These are phyloP conservation scores for Fusarium sp. DNA, from an alignment of 2,329 filamentous ascomycete species.

Conservation along the genomic window DNA sequence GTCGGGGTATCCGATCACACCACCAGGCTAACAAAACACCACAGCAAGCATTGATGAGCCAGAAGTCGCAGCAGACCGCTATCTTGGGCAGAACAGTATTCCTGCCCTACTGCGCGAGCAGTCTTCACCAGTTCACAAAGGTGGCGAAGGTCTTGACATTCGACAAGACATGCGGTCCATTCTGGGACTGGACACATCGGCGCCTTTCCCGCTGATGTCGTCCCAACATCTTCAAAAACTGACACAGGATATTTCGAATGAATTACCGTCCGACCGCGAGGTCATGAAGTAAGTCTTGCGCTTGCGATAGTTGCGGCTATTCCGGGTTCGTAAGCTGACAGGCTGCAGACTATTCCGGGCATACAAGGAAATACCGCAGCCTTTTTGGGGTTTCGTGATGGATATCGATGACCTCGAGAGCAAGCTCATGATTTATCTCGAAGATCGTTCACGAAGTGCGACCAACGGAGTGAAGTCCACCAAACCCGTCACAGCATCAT, in stretches of 20 bases:
- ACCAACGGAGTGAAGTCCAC: slow-evolving; percentile 60
- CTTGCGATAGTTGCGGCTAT: neutral
- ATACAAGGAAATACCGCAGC: slow-evolving; percentile 75
- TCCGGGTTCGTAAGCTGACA: slow-evolving; percentile 13
- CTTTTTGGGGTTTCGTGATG: slow-evolving; percentile 76
- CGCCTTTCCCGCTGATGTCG: slow-evolving; percentile 76
- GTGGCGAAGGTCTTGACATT: slow-evolving; percentile 66
- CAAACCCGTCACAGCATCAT: slow-evolving; percentile 70
- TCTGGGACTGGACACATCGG: slow-evolving; percentile 73
- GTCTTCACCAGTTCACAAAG: slow-evolving; percentile 64
- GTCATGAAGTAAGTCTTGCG: slow-evolving; percentile 70
- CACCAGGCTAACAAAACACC: slow-evolving; percentile 38
- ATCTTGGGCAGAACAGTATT: slow-evolving; percentile 76
- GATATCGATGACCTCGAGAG: slow-evolving; percentile 75
- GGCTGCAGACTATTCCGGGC: slow-evolving; percentile 68
- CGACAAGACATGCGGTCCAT: slow-evolving; percentile 75
- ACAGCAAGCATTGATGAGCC: slow-evolving; percentile 63
- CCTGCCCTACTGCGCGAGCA: slow-evolving; percentile 74
- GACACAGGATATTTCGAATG: slow-evolving; percentile 70
- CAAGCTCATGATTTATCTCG: slow-evolving; percentile 73
- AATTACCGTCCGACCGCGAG: slow-evolving; percentile 73
- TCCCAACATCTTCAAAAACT: slow-evolving; percentile 70
- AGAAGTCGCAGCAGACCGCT: slow-evolving; percentile 68
- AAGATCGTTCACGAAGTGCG: slow-evolving; percentile 70
- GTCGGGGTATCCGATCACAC: slow-evolving; percentile 24